phyloP scores from a whole-genome alignment of 345 rosid genomes.

The Abelmoschus esculentus region DNA sequence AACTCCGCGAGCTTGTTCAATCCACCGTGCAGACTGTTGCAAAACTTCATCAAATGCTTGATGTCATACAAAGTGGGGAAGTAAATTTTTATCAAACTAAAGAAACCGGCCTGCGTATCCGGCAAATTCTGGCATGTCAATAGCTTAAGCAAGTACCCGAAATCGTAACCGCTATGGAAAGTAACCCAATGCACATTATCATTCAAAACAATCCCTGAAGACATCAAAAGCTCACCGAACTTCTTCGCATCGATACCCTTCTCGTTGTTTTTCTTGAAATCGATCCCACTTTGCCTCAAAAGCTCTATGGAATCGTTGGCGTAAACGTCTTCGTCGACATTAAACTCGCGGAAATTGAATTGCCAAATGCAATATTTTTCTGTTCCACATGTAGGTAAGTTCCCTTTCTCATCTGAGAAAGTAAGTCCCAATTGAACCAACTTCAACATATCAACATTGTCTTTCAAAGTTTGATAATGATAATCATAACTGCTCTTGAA shows the following conservation, averaged over 20 bases:
- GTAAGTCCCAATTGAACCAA: constrained; percentile 84
- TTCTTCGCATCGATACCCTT: constrained; percentile 52
- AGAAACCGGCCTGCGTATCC: constrained; percentile 17
- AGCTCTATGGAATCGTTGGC: constrained; percentile 75
- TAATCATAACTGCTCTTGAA: constrained; percentile 61
- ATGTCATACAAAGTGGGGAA: constrained; percentile 75
- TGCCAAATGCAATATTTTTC: constrained; percentile 1
- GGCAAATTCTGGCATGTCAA: constrained; percentile 65
- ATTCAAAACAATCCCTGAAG: constrained; percentile 79
- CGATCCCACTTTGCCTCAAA: constrained; percentile 66
- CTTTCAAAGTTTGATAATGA: constrained; percentile 48
- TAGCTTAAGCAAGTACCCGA: constrained; percentile 41
- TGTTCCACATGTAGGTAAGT: constrained; percentile 45
- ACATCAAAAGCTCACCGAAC: constrained; percentile 78
- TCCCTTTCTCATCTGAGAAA: constrained; percentile 68
- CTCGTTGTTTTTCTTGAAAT: constrained; percentile 52
- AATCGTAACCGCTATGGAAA: constrained; percentile 73
- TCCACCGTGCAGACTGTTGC: constrained; percentile 85
- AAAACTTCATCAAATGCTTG: constrained; percentile 82
- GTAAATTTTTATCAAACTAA: constrained; percentile 53
- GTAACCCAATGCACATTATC: constrained; percentile 82
- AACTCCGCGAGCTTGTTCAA: constrained; percentile 79
- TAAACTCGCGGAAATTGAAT: constrained; percentile 62
- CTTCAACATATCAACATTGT: constrained; percentile 46
- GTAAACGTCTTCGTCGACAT: constrained; percentile 48